Conservation (phyloP, 169 alveolate species). For the Eimeria necatrix region DNA sequence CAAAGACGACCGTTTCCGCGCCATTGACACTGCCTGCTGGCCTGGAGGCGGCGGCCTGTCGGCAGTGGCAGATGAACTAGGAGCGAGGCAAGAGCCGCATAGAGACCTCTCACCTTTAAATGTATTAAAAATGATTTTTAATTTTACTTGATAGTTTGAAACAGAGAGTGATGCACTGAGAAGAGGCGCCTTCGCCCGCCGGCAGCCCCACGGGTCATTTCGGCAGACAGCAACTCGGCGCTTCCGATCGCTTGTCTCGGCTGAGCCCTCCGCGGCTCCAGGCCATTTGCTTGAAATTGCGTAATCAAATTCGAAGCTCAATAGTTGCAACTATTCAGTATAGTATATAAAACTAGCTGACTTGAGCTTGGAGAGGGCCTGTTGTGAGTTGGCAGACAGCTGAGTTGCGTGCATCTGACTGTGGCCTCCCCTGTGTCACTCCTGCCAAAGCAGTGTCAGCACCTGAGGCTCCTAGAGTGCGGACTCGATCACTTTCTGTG, state of each 20-base stretch:
- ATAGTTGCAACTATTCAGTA: too few species aligned
- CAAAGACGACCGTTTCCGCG: slow-evolving; percentile 22
- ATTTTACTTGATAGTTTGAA: not conserved
- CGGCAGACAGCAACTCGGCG: slow-evolving; percentile 70
- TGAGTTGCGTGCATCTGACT: too few species aligned
- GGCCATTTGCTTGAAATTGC: too few species aligned
- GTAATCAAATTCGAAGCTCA: too few species aligned
- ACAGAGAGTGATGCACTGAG: slow-evolving; percentile 51
- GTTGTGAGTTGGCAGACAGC: too few species aligned
- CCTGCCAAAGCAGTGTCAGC: too few species aligned
- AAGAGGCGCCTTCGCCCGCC: slow-evolving; percentile 41
- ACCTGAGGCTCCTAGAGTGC: too few species aligned
- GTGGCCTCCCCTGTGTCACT: too few species aligned
- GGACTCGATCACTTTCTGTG: too few species aligned
- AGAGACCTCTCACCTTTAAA: slow-evolving; percentile 7
- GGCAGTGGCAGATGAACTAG: slow-evolving; percentile 72
- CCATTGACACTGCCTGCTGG: slow-evolving; percentile 40
- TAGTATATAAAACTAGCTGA: too few species aligned
- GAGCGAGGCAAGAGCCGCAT: slow-evolving; percentile 43
- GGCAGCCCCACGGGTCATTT: slow-evolving; percentile 71
- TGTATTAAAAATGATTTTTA: not conserved
- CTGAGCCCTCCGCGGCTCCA: slow-evolving; percentile 3
- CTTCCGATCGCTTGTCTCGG: slow-evolving; percentile 41
- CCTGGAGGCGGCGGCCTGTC: slow-evolving; percentile 77
- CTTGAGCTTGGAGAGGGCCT: too few species aligned